phyloP scores from a whole-genome alignment of 1,284 basidiomycete genomes.

The Ceratobasidium sp. region DNA sequence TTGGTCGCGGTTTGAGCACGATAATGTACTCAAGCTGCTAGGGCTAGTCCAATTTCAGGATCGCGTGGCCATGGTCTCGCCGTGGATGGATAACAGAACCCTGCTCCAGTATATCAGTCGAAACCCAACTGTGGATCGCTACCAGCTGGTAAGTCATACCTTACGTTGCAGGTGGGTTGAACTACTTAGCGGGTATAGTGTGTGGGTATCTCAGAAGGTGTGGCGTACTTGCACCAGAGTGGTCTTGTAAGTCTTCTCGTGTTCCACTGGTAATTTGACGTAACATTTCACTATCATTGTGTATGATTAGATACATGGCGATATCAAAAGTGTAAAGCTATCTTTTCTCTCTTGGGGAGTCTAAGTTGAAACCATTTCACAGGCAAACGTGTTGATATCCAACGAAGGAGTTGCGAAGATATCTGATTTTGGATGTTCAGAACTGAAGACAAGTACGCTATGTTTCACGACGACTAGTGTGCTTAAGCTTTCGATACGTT shows the following conservation, averaged over 20 bases:
- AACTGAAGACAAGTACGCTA: neutral
- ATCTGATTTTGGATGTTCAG: neutral
- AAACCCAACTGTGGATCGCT: neutral
- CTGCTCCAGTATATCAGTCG: neutral
- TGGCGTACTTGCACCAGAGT: neutral
- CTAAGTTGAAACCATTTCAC: neutral
- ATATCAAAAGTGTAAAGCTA: slow-evolving; percentile 1
- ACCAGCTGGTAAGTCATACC: neutral
- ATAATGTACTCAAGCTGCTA: neutral
- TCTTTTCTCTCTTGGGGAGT: neutral
- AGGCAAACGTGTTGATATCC: slow-evolving; percentile 19
- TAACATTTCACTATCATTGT: neutral
- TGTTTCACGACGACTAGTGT: neutral
- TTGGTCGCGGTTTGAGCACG: slow-evolving; percentile 3
- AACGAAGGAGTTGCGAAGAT: neutral
- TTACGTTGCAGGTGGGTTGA: neutral
- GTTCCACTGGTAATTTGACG: too few relatives aligned
- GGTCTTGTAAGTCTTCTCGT: neutral
- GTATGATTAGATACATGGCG: neutral
- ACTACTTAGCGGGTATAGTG: neutral
- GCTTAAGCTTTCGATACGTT: neutral
- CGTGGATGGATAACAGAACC: slow-evolving; percentile 15
- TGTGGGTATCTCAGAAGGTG: neutral
- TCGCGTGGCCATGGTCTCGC: slow-evolving; percentile 5
- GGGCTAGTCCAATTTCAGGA: slow-evolving; percentile 1